Evolutionary conservation across 2,329 filamentous ascomycete genomes (phyloP).

Genomic region (Pyrenochaeta sp.): DNA sequence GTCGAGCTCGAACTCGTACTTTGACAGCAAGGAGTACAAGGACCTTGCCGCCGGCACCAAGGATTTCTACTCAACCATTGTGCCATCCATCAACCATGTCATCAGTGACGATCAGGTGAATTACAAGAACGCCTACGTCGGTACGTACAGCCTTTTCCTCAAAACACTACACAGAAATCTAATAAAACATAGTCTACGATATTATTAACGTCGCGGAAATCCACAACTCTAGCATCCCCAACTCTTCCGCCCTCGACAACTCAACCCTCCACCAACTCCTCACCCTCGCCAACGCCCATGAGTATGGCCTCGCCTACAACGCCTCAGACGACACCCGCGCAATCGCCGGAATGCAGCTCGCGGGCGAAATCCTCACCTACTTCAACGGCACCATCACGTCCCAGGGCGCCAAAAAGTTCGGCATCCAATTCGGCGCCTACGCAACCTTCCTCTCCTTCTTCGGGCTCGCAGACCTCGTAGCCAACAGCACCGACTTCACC

Average conservation of each 20-base stretch:
- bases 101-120: slow-evolving; percentile 58
- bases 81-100: slow-evolving; percentile 61
- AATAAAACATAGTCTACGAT: slow-evolving; percentile 59
- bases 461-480: slow-evolving; percentile 61
- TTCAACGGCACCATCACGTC: slow-evolving; percentile 53
- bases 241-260: slow-evolving; percentile 65
- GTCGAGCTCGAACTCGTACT: slow-evolving; percentile 67
- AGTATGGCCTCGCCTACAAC: slow-evolving; percentile 87
- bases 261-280: slow-evolving; percentile 68
- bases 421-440: slow-evolving; percentile 69
- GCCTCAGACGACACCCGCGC: slow-evolving; percentile 57
- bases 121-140: slow-evolving; percentile 71
- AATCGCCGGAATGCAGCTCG: slow-evolving; percentile 57
- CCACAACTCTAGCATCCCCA: slow-evolving; percentile 68
- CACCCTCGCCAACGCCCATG: slow-evolving; percentile 78
- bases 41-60: slow-evolving; percentile 57
- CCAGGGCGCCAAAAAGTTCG: slow-evolving; percentile 51
- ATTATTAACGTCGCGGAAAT: slow-evolving; percentile 68
- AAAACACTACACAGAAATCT: slow-evolving; percentile 1
- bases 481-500: slow-evolving; percentile 68
- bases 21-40: slow-evolving; percentile 59
- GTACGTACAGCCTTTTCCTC: slow-evolving; percentile 45
- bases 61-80: slow-evolving; percentile 61
- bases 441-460: slow-evolving; percentile 68
- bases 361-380: slow-evolving; percentile 54